Conservation (phyloP, 164 flowering plant species). For the Taxillus chinensis region DNA sequence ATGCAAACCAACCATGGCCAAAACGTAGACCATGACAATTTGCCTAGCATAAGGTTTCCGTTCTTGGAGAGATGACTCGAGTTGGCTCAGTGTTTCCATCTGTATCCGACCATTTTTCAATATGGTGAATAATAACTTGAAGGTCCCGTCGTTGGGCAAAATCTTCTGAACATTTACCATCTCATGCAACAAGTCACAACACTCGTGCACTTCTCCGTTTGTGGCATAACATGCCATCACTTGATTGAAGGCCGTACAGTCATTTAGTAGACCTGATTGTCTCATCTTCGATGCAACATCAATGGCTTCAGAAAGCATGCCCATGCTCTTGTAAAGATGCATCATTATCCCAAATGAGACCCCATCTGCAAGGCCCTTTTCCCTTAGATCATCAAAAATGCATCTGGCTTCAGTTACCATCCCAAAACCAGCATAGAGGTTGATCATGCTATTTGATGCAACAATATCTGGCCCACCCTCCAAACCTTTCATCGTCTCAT, state of each 20-base stretch:
- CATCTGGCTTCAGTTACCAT: slow-evolving; percentile 63
- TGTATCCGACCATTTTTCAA: slow-evolving; percentile 59
- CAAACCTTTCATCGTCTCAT: slow-evolving; percentile 41
- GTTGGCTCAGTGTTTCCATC: slow-evolving; percentile 52
- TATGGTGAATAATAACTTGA: slow-evolving; percentile 49
- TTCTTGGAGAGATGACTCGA: slow-evolving; percentile 41
- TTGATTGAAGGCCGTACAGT: slow-evolving; percentile 47
- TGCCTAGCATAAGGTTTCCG: slow-evolving; percentile 57
- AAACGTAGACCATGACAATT: slow-evolving; percentile 52
- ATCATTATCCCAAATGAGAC: slow-evolving; percentile 76
- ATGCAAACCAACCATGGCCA: slow-evolving; percentile 57
- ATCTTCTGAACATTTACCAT: slow-evolving; percentile 45
- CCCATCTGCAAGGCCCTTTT: slow-evolving; percentile 54
- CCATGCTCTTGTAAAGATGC: slow-evolving; percentile 67
- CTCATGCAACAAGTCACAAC: slow-evolving; percentile 65
- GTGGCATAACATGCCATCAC: slow-evolving; percentile 67
- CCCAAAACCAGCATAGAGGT: slow-evolving; percentile 68
- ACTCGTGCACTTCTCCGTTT: slow-evolving; percentile 54
- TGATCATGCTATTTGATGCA: slow-evolving; percentile 79
- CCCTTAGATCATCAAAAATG: slow-evolving; percentile 42
- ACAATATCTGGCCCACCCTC: slow-evolving; percentile 64
- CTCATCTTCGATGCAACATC: slow-evolving; percentile 77
- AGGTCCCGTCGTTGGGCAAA: slow-evolving; percentile 49
- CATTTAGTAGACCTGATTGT: slow-evolving; percentile 50
- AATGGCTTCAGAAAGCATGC: slow-evolving; percentile 70